Evolutionary conservation across 306 rosid genomes (phyloP), one percentile per base, ranked within the genome.

Genomic region (Cicer chorassanicum): DNA sequence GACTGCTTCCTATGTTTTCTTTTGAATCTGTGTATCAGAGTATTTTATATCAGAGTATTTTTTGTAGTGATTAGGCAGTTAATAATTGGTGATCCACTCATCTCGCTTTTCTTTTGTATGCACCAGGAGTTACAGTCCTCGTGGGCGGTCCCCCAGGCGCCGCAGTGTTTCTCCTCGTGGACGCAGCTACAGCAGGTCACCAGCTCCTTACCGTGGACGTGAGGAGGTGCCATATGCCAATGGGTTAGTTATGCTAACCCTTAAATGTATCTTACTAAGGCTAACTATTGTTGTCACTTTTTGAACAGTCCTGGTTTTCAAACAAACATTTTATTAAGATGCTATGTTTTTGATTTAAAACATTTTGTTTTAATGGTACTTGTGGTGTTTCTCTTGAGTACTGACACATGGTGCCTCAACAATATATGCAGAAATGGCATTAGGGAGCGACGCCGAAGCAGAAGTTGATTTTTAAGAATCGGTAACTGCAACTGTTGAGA

Each of bases 101-200:
- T 29, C 36, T 29, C 36, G 5, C 36, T 29, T 14, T 73, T 24
- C 8, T 9, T 72, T 71, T 10, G 19, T 75, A 55, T 85, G 59
- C 65, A 51, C 34, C 81, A 94, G 97, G 89, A 94, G 99, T 80
- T 87, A 86, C 79, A 94, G 99, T 85, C 99, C 99, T 3, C 95
- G 87, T 65, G 97, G 86, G 41, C 82, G 97, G 21, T 94, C 99
- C 14, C 99, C 99, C 5, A 86, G 91, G 67, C 99, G 95, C 70
- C 98, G 97, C 65, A 95, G 99, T 45, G 16, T 89, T 85, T 86
- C 97, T 56, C 99, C 99, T 59, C 96, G 93, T 72, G 96, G 96
- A 39, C 92, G 90, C 64, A 95, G 98, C 87, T 84, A 79, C 63
- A 95, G 99, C 88, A 87, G 87, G 88, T 95, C 99, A 19, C 97